These are phyloP conservation scores for Buddleja alternifolia DNA, from an alignment of 257 asterid species.

Conservation along the genomic window DNA sequence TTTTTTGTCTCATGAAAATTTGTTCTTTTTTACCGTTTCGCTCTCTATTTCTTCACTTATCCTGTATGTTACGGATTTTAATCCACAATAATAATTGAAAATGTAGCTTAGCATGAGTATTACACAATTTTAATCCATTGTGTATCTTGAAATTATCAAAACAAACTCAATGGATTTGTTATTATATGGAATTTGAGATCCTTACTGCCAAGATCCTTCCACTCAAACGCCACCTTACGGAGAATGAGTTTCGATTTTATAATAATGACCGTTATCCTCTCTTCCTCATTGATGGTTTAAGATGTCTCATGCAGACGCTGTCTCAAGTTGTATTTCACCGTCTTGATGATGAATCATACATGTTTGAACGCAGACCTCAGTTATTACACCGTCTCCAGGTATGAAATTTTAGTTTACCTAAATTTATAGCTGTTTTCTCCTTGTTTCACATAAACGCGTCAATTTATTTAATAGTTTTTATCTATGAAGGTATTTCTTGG, in stretches of 20 bases:
- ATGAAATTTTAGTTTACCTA: constrained; percentile 30
- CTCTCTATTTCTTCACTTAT: background rate
- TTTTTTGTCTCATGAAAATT: constrained; percentile 18
- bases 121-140: too few species aligned
- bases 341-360: constrained; percentile 81
- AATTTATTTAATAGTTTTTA: background rate
- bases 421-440: constrained; percentile 13
- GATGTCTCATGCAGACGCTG: constrained; percentile 62
- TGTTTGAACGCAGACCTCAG: constrained; percentile 88
- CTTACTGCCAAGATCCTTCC: too few species aligned
- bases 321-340: constrained; percentile 93
- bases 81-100: too few species aligned
- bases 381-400: constrained; percentile 99
- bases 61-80: background rate
- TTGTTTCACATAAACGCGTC: constrained; percentile 2
- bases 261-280: constrained; percentile 6
- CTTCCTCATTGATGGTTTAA: constrained; percentile 16
- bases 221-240: too few species aligned
- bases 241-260: background rate
- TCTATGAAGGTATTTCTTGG: constrained; percentile 78
- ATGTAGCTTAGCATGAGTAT: too few species aligned
- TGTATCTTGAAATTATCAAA: too few species aligned
- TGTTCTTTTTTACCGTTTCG: background rate
- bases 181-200: too few species aligned
- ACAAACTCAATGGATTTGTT: too few species aligned